These are phyloP conservation scores for Candida boidinii DNA, from an alignment of 805 yeast genomes.

Conservation along the genomic window DNA sequence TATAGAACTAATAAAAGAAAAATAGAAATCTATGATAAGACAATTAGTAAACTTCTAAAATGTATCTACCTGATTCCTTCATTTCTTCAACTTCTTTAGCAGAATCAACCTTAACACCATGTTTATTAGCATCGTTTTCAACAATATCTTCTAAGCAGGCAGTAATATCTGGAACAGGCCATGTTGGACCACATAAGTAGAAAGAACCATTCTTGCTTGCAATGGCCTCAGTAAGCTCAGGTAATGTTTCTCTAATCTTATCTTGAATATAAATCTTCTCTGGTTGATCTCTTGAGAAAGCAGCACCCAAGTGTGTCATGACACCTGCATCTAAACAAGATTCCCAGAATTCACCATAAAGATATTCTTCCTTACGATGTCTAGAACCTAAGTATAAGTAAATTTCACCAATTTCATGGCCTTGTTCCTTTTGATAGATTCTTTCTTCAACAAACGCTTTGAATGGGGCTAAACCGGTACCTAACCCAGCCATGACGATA, in stretches of 20 bases:
- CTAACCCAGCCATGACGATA: constrained; percentile 92
- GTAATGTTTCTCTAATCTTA: constrained; percentile 70
- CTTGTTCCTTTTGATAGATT: constrained; percentile 86
- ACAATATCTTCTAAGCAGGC: constrained; percentile 81
- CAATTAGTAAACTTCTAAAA: constrained; percentile 87
- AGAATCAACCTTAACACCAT: constrained; percentile 62
- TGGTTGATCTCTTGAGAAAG: constrained; percentile 95
- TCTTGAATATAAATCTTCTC: constrained; percentile 94
- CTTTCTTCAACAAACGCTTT: constrained; percentile 96
- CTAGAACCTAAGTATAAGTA: constrained; percentile 88
- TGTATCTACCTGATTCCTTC: constrained; percentile 88
- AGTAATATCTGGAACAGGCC: constrained; percentile 98
- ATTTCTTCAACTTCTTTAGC: constrained; percentile 81
- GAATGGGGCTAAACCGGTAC: constrained; percentile 97
- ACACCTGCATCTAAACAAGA: constrained; percentile 89
- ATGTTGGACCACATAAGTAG: constrained; percentile 97
- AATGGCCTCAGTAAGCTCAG: constrained; percentile 70
- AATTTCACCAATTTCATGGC: constrained; percentile 80
- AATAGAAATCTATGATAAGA: constrained; percentile 1
- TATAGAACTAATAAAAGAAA: background rate
- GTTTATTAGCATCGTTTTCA: constrained; percentile 55
- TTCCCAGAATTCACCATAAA: constrained; percentile 97
- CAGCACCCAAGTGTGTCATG: constrained; percentile 93
- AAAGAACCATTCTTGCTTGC: constrained; percentile 75
- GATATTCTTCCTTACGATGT: constrained; percentile 89